These are phyloP conservation scores for Ophiostoma sp. DNA, from an alignment of 2,329 filamentous ascomycete genomes.

Conservation along the genomic window DNA sequence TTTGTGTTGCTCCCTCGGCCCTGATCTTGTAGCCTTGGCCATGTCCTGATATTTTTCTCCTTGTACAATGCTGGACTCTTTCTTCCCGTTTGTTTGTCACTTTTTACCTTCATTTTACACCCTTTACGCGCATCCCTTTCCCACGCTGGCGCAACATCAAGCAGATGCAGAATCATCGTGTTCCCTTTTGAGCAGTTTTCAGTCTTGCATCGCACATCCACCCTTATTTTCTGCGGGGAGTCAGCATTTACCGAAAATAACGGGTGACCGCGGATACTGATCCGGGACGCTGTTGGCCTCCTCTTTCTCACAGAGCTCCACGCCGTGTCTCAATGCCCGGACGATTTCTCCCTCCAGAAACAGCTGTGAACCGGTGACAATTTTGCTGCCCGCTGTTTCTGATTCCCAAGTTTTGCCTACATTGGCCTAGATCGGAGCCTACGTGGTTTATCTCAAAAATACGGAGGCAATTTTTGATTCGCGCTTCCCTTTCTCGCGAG, in stretches of 20 bases:
- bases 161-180: background rate
- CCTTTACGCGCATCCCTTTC: background rate
- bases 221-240: background rate
- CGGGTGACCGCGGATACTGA: constrained; percentile 6
- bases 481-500: background rate
- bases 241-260: background rate
- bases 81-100: background rate
- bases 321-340: constrained; percentile 6
- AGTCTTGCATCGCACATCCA: background rate
- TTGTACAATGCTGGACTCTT: background rate
- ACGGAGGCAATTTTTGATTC: background rate
- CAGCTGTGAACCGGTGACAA: background rate
- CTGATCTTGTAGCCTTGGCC: background rate
- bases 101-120: background rate
- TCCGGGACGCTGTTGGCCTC: background rate
- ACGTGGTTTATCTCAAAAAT: background rate
- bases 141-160: background rate
- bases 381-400: background rate
- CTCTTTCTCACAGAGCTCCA: background rate
- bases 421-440: background rate
- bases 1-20: background rate
- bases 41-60: background rate
- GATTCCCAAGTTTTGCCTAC: background rate
- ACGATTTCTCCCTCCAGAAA: background rate
- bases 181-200: constrained; percentile 9